phyloP scores from a whole-genome alignment of 768 basidiomycete genomes.

The Polyporus arcularius region DNA sequence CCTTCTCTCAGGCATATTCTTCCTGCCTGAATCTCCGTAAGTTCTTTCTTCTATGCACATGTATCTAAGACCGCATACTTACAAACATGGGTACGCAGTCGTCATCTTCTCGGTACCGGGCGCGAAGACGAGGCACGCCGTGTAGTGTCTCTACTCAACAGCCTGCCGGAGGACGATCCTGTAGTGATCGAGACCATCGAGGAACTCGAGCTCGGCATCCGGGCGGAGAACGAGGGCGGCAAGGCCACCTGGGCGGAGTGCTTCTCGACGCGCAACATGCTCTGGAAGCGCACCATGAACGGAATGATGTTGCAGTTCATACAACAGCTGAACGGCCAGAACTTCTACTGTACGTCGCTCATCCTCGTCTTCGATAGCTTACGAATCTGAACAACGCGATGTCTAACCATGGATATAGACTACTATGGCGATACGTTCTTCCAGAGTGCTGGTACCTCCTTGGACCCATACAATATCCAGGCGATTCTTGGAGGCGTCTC shows the following conservation, averaged over 20 bases:
- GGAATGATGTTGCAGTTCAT: constrained; percentile 87
- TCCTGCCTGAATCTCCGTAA: constrained; percentile 78
- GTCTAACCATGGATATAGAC: constrained; percentile 43
- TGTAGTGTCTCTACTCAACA: constrained; percentile 69
- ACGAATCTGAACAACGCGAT: background rate
- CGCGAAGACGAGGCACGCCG: constrained; percentile 53
- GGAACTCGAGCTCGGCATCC: constrained; percentile 67
- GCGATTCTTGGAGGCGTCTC: constrained; percentile 75
- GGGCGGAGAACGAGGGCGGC: constrained; percentile 76
- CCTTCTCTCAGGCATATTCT: constrained; percentile 68
- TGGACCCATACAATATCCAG: constrained; percentile 75
- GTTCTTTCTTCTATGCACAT: constrained; percentile 26
- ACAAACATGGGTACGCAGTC: constrained; percentile 37
- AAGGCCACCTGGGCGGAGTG: constrained; percentile 80
- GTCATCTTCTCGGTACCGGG: constrained; percentile 66
- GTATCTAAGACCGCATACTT: background rate
- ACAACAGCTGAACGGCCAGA: constrained; percentile 80
- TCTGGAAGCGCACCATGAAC: constrained; percentile 75
- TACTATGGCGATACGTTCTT: constrained; percentile 85
- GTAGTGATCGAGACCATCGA: constrained; percentile 61
- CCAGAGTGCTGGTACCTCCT: constrained; percentile 68
- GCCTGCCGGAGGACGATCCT: constrained; percentile 56
- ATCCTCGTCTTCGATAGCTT: background rate
- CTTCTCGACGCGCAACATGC: constrained; percentile 64
- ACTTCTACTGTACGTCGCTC: constrained; percentile 64